These are phyloP conservation scores for Terfezia claveryi DNA, from an alignment of 495 filamentous ascomycete species.

Conservation along the genomic window DNA sequence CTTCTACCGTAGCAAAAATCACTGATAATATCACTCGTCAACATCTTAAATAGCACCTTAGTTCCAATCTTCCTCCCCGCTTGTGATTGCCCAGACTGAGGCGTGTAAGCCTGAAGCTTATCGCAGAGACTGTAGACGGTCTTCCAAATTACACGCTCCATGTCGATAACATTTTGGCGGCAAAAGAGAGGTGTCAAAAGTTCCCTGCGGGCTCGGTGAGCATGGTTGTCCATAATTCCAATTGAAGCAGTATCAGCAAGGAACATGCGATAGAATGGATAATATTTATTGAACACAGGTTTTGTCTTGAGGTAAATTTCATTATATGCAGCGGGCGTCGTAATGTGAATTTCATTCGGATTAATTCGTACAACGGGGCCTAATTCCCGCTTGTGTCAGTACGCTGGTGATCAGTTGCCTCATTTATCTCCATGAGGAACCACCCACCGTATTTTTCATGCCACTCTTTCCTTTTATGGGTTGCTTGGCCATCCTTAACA, in stretches of 20 bases:
- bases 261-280: neutral
- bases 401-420: neutral
- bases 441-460: constrained; percentile 28
- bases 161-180: neutral
- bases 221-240: neutral
- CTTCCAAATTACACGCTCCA: neutral
- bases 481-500: constrained; percentile 21
- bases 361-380: constrained; percentile 24
- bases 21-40: neutral
- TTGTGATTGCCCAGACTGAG: neutral
- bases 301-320: neutral
- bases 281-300: neutral
- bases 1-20: neutral
- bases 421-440: neutral
- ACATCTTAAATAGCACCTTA: neutral
- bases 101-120: neutral
- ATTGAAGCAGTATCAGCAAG: neutral
- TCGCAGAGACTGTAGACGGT: neutral
- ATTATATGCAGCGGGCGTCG: constrained; percentile 6
- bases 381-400: constrained; percentile 3
- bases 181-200: neutral
- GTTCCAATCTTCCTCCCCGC: neutral
- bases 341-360: constrained; percentile 22
- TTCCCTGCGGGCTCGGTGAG: neutral
- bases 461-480: constrained; percentile 25